Evolutionary conservation across 768 basidiomycete genomes (phyloP).

Genomic region (Glaciozyma martinii): DNA sequence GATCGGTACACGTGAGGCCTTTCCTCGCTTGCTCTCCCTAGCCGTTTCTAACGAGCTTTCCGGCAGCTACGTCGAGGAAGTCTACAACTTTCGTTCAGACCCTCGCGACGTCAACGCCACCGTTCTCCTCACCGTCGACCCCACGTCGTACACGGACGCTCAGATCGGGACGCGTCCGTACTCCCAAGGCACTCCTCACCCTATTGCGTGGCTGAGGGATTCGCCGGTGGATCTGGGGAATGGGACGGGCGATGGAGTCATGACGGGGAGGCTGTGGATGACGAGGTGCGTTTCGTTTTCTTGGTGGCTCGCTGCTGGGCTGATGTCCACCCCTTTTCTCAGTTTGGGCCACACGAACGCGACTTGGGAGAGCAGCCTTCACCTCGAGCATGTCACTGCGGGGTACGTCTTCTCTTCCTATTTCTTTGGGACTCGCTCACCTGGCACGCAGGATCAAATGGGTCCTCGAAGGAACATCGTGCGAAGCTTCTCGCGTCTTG

Average conservation of each 20-base stretch:
- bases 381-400: slow-evolving; percentile 11
- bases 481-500: background rate
- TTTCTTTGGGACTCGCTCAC: background rate
- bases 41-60: background rate
- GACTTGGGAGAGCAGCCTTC: slow-evolving; percentile 7
- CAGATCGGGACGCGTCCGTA: slow-evolving; percentile 5
- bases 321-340: too few relatives aligned
- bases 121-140: slow-evolving; percentile 40
- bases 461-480: background rate
- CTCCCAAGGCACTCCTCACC: slow-evolving; percentile 21
- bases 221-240: slow-evolving; percentile 20
- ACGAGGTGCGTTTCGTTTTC: background rate
- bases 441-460: background rate
- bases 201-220: slow-evolving; percentile 24
- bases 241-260: slow-evolving; percentile 6
- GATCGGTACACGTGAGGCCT: slow-evolving; percentile 36
- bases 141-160: slow-evolving; percentile 34
- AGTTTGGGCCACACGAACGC: slow-evolving; percentile 23
- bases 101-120: slow-evolving; percentile 39
- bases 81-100: slow-evolving; percentile 41
- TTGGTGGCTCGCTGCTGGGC: background rate
- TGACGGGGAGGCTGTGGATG: slow-evolving; percentile 24
- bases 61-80: slow-evolving; percentile 38
- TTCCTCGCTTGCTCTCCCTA: slow-evolving; percentile 20
- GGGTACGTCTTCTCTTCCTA: slow-evolving; percentile 5